A percentile compares a stretch with the other conserved stretches of the same genome.
These are phyloP conservation scores for Fagopyrum esculentum DNA, from an alignment of 148 eudicot genomes.

Conservation along the genomic window DNA sequence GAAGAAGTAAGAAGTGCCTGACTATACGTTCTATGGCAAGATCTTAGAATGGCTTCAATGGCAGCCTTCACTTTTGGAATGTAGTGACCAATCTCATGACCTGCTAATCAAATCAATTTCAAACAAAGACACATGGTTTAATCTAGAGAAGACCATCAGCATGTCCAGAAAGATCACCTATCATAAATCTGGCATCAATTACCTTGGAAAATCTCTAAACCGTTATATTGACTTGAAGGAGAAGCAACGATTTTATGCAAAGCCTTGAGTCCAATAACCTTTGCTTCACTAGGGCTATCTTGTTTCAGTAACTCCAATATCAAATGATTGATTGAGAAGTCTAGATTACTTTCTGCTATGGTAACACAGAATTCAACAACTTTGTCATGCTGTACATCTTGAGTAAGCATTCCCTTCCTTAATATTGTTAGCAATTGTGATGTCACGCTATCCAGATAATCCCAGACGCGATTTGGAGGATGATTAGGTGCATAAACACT, in stretches of 20 bases:
- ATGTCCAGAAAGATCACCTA: too few relatives aligned
- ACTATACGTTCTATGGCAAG: constrained; percentile 83
- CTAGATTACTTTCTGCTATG: constrained; percentile 91
- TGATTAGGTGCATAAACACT: constrained; percentile 89
- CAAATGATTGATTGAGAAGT: constrained; percentile 94
- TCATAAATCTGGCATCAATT: constrained; percentile 16
- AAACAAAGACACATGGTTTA: constrained; percentile 7
- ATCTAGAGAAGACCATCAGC: background rate
- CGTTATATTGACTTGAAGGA: constrained; percentile 78
- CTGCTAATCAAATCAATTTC: constrained; percentile 41
- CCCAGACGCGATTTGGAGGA: constrained; percentile 97
- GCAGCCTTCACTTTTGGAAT: constrained; percentile 99
- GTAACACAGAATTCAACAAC: constrained; percentile 96
- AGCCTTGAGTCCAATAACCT: constrained; percentile 98
- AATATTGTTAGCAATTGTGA: constrained; percentile 80
- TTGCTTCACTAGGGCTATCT: constrained; percentile 97
- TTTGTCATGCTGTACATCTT: constrained; percentile 98
- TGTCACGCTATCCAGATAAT: constrained; percentile 95
- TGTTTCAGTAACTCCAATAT: constrained; percentile 87
- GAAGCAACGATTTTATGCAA: constrained; percentile 93
- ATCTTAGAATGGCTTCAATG: constrained; percentile 80
- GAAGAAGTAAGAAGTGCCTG: constrained; percentile 98
- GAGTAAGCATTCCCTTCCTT: constrained; percentile 91
- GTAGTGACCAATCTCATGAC: constrained; percentile 86
- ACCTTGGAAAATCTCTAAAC: constrained; percentile 97